Base-by-base conservation (phyloP, 306 rosid genomes). In the Geum urbanum region DNA sequence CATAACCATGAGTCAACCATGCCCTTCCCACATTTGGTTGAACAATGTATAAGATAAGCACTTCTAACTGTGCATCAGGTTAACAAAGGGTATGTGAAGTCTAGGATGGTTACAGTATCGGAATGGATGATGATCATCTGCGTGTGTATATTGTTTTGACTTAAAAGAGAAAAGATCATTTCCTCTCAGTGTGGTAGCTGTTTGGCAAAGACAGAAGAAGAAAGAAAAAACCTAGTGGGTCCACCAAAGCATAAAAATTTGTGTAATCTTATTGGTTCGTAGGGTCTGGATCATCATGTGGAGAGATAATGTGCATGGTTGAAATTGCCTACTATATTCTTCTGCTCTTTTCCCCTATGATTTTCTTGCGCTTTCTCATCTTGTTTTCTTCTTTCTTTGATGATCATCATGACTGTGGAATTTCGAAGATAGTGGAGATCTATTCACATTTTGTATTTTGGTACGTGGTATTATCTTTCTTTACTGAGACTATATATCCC, bases 211-310 rank as follows among this genome's bases (percentile, higher is more conserved):
- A 72, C 70, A 58, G 37, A 32, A 32, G 37, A 32, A 32, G 37
- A 32, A 32, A 32, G 3, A 32, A 76, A 76, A 51, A 80, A 77
- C 80, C 54, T 75, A 88, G 89, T 75, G 84, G 84, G 61, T 9
- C 82, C 84, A 77, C 45, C 83, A 62, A 16, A 68, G 48, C 77
- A 72, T 87, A 73, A 32, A 32, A 52, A 58, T 59, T 63, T 73
- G 47, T 74, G 70, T 77, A 79, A 58, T 59, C 35, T 44, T 45
- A 55, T 83, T 74, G 76, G 65, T 64, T 63, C 69, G 84, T 82
- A 81, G 88, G 78, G 83, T 74, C 62, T 65, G 41, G 67, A 35
- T 76, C 90, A 83, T 68, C n/a, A 89, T 82, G 87, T 63, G 80
- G 74, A 9, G 53, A 37, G 57, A 63, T 54, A 82, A 52, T 80